Conservation (phyloP, 2,329 filamentous ascomycete species). For the Colletotrichum navitas region DNA sequence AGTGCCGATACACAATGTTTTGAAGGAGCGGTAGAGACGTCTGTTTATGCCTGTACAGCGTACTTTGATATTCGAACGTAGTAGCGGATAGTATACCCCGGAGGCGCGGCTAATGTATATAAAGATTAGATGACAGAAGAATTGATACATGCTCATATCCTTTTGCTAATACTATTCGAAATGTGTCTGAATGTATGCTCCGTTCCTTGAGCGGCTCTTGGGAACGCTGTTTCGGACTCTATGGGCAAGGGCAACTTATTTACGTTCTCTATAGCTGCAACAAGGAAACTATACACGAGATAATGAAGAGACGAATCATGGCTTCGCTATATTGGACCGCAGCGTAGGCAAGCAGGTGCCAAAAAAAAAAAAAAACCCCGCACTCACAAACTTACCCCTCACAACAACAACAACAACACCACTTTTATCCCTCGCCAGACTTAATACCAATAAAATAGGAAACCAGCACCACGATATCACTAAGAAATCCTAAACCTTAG, state of each 20-base stretch:
- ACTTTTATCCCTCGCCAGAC: no score
- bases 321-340: not conserved
- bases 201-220: not conserved
- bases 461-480: no score
- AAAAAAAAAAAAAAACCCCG: no score
- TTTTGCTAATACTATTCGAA: not conserved
- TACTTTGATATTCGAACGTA: constrained; percentile 47
- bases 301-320: not conserved
- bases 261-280: not conserved
- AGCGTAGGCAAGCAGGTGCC: no score
- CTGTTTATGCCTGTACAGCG: constrained; percentile 47
- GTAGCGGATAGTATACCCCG: constrained; percentile 53
- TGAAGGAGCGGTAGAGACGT: constrained; percentile 36
- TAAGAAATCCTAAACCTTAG: no score
- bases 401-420: no score
- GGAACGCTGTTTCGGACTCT: not conserved
- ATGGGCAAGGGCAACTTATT: not conserved
- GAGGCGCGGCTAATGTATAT: constrained; percentile 52
- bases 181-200: not conserved
- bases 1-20: constrained; percentile 44
- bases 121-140: constrained; percentile 38
- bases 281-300: not conserved
- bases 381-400: no score
- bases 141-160: not conserved
- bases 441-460: no score